These are phyloP conservation scores for Aspergillus sp. DNA, from an alignment of 2,329 filamentous ascomycete genomes.

Conservation along the genomic window DNA sequence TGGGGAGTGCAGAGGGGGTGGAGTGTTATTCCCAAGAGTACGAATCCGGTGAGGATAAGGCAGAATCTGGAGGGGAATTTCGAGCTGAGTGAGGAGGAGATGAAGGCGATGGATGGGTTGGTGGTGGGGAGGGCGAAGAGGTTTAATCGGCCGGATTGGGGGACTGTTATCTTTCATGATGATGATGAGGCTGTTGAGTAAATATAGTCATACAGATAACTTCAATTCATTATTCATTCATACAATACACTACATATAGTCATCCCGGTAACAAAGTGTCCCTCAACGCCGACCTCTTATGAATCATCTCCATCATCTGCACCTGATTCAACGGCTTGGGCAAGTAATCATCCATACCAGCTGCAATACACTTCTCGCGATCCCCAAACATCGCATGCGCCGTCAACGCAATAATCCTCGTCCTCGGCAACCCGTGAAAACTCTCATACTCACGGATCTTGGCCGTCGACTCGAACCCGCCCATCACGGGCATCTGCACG, in stretches of 20 bases:
- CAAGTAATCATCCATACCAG: conserved; percentile 98
- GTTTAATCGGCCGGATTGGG: conserved; percentile 19
- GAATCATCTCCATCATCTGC: conserved; percentile 93
- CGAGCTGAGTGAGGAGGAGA: conserved; percentile 9
- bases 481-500: conserved; percentile 99
- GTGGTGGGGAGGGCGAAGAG: conserved; percentile 10
- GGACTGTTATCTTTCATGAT: conserved; percentile 17
- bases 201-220: no score
- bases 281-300: conserved; percentile 87
- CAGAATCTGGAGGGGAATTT: conserved; percentile 9
- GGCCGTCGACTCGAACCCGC: conserved; percentile 92
- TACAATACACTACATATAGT: no score
- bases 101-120: conserved; percentile 8
- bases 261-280: no score
- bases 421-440: conserved; percentile 71
- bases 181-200: conserved; percentile 6
- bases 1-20: conserved; percentile 13
- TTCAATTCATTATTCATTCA: no score
- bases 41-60: conserved; percentile 6
- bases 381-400: conserved; percentile 99
- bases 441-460: conserved; percentile 96
- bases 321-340: conserved; percentile 96
- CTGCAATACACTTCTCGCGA: conserved; percentile 94
- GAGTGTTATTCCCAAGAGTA: conserved; percentile 14
- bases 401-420: conserved; percentile 93